These are phyloP conservation scores for Ceratocystis colombiana DNA, from an alignment of 2,329 filamentous ascomycete genomes.

Conservation along the genomic window DNA sequence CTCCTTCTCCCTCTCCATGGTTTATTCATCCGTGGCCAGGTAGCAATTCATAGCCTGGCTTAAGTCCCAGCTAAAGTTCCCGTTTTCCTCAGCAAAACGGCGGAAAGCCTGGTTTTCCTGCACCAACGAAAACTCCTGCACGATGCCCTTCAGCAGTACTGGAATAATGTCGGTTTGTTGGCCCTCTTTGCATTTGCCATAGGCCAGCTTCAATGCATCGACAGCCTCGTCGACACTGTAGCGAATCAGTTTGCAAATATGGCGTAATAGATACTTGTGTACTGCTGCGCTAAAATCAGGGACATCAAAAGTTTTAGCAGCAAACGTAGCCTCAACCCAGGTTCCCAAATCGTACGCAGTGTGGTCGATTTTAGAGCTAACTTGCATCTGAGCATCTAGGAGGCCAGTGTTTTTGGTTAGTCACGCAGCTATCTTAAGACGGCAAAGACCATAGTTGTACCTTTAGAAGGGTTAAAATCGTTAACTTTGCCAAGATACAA, in stretches of 20 bases:
- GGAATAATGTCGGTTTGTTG: background rate
- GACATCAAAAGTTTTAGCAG: background rate
- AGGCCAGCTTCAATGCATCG: background rate
- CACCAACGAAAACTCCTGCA: background rate
- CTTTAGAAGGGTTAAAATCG: background rate
- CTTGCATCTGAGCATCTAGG: background rate
- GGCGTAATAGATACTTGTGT: background rate
- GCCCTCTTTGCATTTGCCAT: background rate
- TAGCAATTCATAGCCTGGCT: constrained; percentile 1
- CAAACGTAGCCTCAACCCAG: background rate
- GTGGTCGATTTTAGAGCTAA: background rate
- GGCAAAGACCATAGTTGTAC: background rate
- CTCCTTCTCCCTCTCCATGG: background rate
- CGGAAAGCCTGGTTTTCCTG: background rate
- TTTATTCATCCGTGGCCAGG: background rate
- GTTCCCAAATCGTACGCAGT: background rate
- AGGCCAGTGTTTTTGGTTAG: background rate
- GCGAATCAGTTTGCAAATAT: background rate
- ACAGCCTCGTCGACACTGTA: background rate
- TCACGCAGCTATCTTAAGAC: background rate
- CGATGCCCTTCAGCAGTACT: constrained; percentile 3
- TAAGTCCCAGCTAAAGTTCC: background rate
- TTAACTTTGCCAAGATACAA: background rate
- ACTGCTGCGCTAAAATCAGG: background rate
- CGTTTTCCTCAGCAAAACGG: constrained; percentile 4